Base-by-base conservation (phyloP, 148 eudicot genomes). In the Mesembryanthemum crystallinum region DNA sequence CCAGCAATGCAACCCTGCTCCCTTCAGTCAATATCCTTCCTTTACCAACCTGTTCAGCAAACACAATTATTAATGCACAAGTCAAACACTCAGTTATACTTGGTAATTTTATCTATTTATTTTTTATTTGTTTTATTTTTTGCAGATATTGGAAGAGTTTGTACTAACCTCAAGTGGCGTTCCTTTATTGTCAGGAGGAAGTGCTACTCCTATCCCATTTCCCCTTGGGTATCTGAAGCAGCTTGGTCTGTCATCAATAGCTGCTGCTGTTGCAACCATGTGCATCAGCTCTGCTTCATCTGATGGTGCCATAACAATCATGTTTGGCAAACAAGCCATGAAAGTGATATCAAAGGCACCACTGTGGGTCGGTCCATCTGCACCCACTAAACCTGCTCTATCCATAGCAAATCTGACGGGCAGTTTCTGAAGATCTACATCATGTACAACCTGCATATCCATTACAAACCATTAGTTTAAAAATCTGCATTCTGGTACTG, bases 301-400 rank as follows among this genome's bases (percentile, higher is more conserved):
- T 0, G 92, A 85, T 28, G 96, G 91, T 67, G 96, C 96, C 96
- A 91, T 91, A 66, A 91, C 96, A 27, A 91, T 87, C 96, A 91
- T 91, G 57, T 91, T 91, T 63, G 92, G 96, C 74, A 91, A 81
- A 63, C 91, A 86, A 30, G 96, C 91, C 96, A 91, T 91, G 72
- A 84, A 91, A 1, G 96, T 77, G 15, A 86, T 85, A 78, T 89
- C 96, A 65, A 91, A 91, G 1, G 96, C 91, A 67, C 96, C 92
- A 76, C 92, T 86, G 52, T 91, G 96, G 9, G 96, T 91, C 1
- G 96, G 96, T 67, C 96, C 96, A 76, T 91, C 96, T 73, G 91
- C 92, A 55, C 96, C 96, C 17, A 91, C 96, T 62, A 91, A 81
- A 20, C 96, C 96, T 1, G 91, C 92, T 78, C 96, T 72, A 37